A percentile compares a stretch with the other conserved stretches of the same genome.
Conservation (phyloP, 2,329 filamentous ascomycete species). For the Ilyonectria destructans region DNA sequence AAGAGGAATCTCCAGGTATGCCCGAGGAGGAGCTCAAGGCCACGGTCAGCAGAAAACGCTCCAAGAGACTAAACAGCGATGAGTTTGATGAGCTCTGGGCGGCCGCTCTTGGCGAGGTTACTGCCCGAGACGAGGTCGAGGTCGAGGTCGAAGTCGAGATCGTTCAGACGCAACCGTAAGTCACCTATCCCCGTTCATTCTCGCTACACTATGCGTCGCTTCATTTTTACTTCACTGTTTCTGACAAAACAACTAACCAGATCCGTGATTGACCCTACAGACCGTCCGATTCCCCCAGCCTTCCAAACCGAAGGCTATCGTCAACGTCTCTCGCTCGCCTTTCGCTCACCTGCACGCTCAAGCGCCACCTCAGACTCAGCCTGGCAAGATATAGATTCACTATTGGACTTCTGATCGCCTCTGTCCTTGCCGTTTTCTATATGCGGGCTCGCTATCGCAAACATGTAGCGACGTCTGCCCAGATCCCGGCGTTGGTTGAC, state of each 20-base stretch:
- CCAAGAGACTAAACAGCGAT: slow-evolving; percentile 85
- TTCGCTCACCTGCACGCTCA: slow-evolving; percentile 87
- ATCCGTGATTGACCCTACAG: slow-evolving; percentile 81
- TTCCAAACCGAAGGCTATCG: slow-evolving; percentile 77
- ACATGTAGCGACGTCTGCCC: slow-evolving; percentile 76
- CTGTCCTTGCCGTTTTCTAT: slow-evolving; percentile 72
- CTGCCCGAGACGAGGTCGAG: slow-evolving; percentile 74
- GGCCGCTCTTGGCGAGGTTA: slow-evolving; percentile 81
- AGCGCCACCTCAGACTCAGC: slow-evolving; percentile 83
- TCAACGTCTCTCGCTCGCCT: slow-evolving; percentile 93
- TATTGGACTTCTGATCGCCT: slow-evolving; percentile 77
- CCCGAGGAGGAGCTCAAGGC: slow-evolving; percentile 84
- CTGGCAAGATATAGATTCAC: slow-evolving; percentile 90
- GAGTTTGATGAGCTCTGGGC: slow-evolving; percentile 94
- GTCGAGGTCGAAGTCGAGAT: slow-evolving; percentile 65
- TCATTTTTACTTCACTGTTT: slow-evolving; percentile 53
- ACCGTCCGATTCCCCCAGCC: slow-evolving; percentile 75
- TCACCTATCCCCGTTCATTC: slow-evolving; percentile 47
- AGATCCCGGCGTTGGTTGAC: slow-evolving; percentile 87
- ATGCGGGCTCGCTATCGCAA: slow-evolving; percentile 75
- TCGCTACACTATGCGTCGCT: slow-evolving; percentile 37
- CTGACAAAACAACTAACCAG: slow-evolving; percentile 89
- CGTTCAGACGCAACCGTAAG: slow-evolving; percentile 68
- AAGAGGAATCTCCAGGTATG: slow-evolving; percentile 71
- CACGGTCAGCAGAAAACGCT: slow-evolving; percentile 81